Conservation (phyloP, 2,329 filamentous ascomycete species). For the Pyrenophora tritici-repentis region DNA sequence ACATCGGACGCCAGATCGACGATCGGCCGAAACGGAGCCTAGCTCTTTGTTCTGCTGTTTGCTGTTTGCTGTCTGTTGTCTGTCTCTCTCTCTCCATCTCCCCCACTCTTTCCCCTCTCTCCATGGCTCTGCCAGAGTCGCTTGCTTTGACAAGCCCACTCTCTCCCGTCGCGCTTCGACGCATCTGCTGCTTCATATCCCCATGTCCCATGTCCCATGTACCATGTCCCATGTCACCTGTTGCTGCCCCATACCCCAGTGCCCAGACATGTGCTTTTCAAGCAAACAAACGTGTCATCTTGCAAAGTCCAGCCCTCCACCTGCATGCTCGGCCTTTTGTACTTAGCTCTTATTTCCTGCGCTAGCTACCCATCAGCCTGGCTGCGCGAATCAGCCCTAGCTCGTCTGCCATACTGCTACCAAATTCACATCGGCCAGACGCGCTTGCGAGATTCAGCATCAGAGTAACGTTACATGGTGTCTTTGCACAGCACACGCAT, state of each 20-base stretch:
- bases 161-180: not conserved
- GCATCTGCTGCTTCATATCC: constrained; percentile 6
- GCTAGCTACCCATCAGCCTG: constrained; percentile 2
- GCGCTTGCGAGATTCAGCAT: not conserved
- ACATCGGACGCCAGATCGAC: constrained; percentile 11
- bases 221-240: not conserved
- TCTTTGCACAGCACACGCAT: not conserved
- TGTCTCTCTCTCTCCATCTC: not conserved
- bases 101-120: too few relatives aligned
- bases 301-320: constrained; percentile 8
- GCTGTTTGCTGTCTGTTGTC: not conserved
- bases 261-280: not conserved
- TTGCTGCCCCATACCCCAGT: not conserved
- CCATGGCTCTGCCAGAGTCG: not conserved
- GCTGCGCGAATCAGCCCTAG: constrained; percentile 10
- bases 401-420: constrained; percentile 4
- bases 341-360: constrained; percentile 13
- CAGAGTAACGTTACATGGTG: constrained; percentile 22
- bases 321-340: constrained; percentile 14
- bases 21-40: constrained; percentile 11
- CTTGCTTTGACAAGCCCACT: not conserved
- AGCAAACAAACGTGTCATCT: constrained; percentile 16
- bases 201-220: not conserved
- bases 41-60: constrained; percentile 3
- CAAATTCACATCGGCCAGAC: not conserved